Evolutionary conservation across 495 filamentous ascomycete species (phyloP).

Genomic region (Neohortaea acidophila): DNA sequence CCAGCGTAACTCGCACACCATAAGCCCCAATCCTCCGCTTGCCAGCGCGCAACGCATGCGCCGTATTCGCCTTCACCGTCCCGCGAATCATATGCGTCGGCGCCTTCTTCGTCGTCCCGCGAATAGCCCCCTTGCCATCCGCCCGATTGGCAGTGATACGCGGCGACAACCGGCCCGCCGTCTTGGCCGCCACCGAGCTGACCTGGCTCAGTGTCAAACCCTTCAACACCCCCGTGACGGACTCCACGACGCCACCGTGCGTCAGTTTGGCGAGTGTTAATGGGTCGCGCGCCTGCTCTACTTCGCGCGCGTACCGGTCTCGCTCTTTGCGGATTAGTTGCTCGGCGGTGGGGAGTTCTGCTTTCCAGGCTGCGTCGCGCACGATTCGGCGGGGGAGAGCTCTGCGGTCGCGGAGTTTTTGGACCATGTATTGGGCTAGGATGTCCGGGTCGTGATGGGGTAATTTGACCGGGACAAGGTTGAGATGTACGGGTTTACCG

Average conservation of each 20-base stretch:
- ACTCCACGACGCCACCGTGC: neutral
- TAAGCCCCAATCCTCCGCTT: conserved; percentile 16
- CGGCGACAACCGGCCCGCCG: conserved; percentile 13
- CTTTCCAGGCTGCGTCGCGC: conserved; percentile 18
- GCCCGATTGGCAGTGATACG: conserved; percentile 15
- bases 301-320: neutral
- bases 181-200: conserved; percentile 10
- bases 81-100: conserved; percentile 9
- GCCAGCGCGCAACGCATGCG: conserved; percentile 1
- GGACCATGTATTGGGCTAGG: conserved; percentile 9
- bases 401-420: conserved; percentile 9
- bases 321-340: neutral
- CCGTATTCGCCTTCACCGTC: conserved; percentile 11
- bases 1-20: conserved; percentile 12
- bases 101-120: conserved; percentile 11
- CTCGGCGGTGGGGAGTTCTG: conserved; percentile 10
- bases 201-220: conserved; percentile 12
- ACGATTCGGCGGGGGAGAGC: conserved; percentile 8
- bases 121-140: conserved; percentile 13
- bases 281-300: neutral
- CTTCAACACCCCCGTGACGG: conserved; percentile 4
- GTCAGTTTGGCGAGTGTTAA: conserved; percentile 4
- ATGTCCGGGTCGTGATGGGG: conserved; percentile 15
- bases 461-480: conserved; percentile 8
- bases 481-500: conserved; percentile 15